Conservation (phyloP, 139 green algal species). For the Diplosphaera chodatii region DNA sequence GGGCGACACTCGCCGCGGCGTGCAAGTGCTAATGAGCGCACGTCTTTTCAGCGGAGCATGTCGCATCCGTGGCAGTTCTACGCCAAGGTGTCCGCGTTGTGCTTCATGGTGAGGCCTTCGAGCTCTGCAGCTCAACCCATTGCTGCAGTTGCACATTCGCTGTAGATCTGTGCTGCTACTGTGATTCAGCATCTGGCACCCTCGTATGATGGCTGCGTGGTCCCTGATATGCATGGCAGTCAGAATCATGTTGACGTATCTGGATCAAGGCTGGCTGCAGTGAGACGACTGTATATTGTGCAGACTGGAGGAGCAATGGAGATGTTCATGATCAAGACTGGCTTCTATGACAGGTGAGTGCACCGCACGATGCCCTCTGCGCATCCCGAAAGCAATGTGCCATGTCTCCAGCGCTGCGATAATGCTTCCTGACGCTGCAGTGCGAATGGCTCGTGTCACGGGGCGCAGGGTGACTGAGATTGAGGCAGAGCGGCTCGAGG, state of each 20-base stretch:
- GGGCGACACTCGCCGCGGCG: too few relatives aligned
- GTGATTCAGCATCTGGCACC: too few relatives aligned
- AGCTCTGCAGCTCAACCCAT: not conserved
- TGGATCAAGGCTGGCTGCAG: too few relatives aligned
- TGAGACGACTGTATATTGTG: slow-evolving; percentile 15
- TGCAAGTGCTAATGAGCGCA: too few relatives aligned
- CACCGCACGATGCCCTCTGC: too few relatives aligned
- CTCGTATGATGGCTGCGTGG: too few relatives aligned
- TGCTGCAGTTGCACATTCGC: too few relatives aligned
- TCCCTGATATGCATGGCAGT: too few relatives aligned
- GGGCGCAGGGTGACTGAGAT: slow-evolving; percentile 39
- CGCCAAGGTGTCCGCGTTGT: slow-evolving; percentile 25
- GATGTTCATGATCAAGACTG: slow-evolving; percentile 87
- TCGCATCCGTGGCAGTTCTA: slow-evolving; percentile 29
- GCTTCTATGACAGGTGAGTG: slow-evolving; percentile 78
- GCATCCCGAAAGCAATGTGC: not conserved
- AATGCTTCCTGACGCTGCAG: not conserved
- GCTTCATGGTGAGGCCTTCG: slow-evolving; percentile 26
- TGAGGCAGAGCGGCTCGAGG: slow-evolving; percentile 45
- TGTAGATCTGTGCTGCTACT: too few relatives aligned
- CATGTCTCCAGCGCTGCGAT: not conserved
- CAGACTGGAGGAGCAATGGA: slow-evolving; percentile 72
- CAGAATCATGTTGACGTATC: not conserved
- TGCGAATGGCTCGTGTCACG: not conserved
- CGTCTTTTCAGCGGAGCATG: not conserved